Evolutionary conservation across 108 stramenopile species (phyloP), one percentile per base, ranked within the genome.

Genomic region (Pseudonitzschia multiseries): DNA sequence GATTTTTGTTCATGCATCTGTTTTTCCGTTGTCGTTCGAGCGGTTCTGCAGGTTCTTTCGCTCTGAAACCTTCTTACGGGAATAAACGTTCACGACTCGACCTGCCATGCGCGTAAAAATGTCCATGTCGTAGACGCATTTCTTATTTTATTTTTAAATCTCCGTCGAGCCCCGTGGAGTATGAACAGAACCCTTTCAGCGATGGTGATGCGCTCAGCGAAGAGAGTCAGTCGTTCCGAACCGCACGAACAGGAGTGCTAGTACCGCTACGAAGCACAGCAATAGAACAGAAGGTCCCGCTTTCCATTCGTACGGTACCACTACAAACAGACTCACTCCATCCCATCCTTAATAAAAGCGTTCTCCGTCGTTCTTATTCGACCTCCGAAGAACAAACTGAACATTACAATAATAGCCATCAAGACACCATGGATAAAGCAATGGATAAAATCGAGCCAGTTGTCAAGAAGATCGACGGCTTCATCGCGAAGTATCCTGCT

Each of bases 401-500:
- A 48, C 46, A 48, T 6, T 9, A 42, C 42, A 65, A 46, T 24
- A 42, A 65, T 12, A 17, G n/a, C n/a, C n/a, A n/a, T n/a, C n/a
- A 59, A 29, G 17, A 18, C 59, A 70, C n/a, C 69, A 92, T 89
- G 91, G 82, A 87, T 65, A 80, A 89, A 80, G 63, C 89, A n/a
- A 89, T 89, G 91, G 82, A 87, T 50, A 78, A 89, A 78, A 52
- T 91, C n/a, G 84, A 90, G 36, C 71, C 83, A 66, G 51, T 51
- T 15, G 69, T 90, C 57, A 57, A 80, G 29, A 86, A 86, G 54
- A 68, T 88, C 43, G 91, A 95, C 72, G 87, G 73, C 27, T 88
- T 90, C 70, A 82, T 95, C 76, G 88, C 83, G 56, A 79, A 83
- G 71, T 93, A 95, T 69, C 94, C 94, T 20, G 73, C 83, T 6